Evolutionary conservation across 768 basidiomycete genomes (phyloP).

Genomic region (Candolleomyces eurysporus): DNA sequence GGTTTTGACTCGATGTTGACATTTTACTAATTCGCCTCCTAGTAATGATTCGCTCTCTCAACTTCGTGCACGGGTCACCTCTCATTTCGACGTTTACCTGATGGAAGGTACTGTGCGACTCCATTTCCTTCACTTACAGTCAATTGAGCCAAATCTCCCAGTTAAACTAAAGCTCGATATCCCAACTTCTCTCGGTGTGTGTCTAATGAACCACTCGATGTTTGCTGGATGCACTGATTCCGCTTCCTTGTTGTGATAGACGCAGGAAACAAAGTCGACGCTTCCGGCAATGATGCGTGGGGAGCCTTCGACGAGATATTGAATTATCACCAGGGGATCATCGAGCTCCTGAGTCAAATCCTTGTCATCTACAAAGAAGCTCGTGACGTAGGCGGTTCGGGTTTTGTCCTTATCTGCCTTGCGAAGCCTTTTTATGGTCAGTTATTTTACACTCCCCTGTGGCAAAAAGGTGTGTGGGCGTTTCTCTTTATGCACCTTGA

Average conservation of each 20-base stretch:
- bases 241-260: slow-evolving; percentile 11
- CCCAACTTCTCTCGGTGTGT: slow-evolving; percentile 21
- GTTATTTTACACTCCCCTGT: slow-evolving; percentile 19
- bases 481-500: not conserved
- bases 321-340: slow-evolving; percentile 15
- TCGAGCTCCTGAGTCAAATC: slow-evolving; percentile 26
- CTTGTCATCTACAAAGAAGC: slow-evolving; percentile 30
- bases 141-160: no score
- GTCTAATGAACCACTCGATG: not conserved
- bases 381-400: slow-evolving; percentile 22
- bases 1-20: not conserved
- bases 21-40: not conserved
- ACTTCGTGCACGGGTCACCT: slow-evolving; percentile 17
- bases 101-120: slow-evolving; percentile 13
- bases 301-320: slow-evolving; percentile 24
- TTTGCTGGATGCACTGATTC: not conserved
- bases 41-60: slow-evolving; percentile 11
- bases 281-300: slow-evolving; percentile 23
- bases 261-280: slow-evolving; percentile 15
- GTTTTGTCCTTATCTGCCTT: slow-evolving; percentile 34
- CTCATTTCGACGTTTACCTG: slow-evolving; percentile 24
- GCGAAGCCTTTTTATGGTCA: slow-evolving; percentile 25
- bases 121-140: no score
- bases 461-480: slow-evolving; percentile 24
- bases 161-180: slow-evolving; percentile 22